These are phyloP conservation scores for Curvularia verruculosa DNA, from an alignment of 2,329 filamentous ascomycete species.

Conservation along the genomic window DNA sequence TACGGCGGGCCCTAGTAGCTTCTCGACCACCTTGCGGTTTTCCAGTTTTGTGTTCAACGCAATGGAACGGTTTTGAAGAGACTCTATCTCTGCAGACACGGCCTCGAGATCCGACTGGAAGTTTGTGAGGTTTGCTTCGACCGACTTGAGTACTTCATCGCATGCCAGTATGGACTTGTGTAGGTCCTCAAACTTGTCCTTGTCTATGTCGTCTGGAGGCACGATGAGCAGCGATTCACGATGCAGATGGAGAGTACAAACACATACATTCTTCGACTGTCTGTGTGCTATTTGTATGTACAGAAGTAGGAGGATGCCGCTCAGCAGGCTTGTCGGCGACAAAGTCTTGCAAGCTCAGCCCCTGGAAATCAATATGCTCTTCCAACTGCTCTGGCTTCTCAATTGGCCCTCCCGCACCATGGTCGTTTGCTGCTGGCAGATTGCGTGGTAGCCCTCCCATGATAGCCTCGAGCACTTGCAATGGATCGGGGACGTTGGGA, in stretches of 20 bases:
- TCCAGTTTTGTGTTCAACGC: conserved; percentile 83
- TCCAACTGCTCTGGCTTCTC: conserved; percentile 59
- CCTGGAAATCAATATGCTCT: conserved; percentile 77
- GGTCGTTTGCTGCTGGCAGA: conserved; percentile 18
- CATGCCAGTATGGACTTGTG: conserved; percentile 88
- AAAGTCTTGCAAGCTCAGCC: conserved; percentile 76
- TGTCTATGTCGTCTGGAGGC: conserved; percentile 73
- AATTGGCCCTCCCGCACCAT: conserved; percentile 35
- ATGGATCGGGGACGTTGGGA: conserved; percentile 68
- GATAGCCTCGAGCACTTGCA: conserved; percentile 70
- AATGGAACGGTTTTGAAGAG: conserved; percentile 82
- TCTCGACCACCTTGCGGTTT: conserved; percentile 88
- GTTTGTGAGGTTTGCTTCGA: conserved; percentile 88
- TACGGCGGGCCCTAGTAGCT: conserved; percentile 82
- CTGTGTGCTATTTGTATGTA: conserved; percentile 62
- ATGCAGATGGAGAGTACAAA: conserved; percentile 27
- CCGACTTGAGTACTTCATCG: conserved; percentile 90
- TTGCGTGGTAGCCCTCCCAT: conserved; percentile 54
- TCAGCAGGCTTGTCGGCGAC: conserved; percentile 51
- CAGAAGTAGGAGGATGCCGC: conserved; percentile 42
- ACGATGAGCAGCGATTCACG: conserved; percentile 34
- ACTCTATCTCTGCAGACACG: conserved; percentile 95
- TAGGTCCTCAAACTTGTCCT: conserved; percentile 84
- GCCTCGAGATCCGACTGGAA: conserved; percentile 92
- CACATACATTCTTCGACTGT: conserved; percentile 75